Conservation (phyloP, 2,329 filamentous ascomycete species). For the Sarocladiaceae sp. region DNA sequence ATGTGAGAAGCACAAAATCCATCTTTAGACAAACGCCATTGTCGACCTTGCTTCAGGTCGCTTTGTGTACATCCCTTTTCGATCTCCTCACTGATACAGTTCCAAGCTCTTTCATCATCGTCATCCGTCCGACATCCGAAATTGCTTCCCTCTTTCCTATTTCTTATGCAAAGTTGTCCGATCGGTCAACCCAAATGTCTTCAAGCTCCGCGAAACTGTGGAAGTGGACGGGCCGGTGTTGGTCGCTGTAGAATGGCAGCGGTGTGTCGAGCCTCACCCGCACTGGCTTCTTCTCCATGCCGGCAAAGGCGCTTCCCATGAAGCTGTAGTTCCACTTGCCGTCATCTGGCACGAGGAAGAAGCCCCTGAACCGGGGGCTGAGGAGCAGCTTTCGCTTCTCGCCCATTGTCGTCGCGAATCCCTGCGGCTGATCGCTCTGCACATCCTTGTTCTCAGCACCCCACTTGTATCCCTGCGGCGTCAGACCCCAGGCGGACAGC, state of each 20-base stretch:
- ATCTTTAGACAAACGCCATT: slow-evolving; percentile 6
- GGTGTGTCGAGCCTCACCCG: slow-evolving; percentile 94
- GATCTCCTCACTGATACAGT: not conserved
- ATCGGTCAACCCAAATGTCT: slow-evolving; percentile 90
- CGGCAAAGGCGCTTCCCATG: slow-evolving; percentile 83
- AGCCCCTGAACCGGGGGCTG: slow-evolving; percentile 88
- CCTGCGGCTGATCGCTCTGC: slow-evolving; percentile 85
- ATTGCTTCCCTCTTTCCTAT: not conserved
- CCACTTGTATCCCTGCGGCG: slow-evolving; percentile 91
- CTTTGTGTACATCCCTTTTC: slow-evolving; percentile 3
- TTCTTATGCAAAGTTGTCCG: slow-evolving; percentile 81
- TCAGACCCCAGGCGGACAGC: slow-evolving; percentile 87
- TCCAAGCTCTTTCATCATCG: not conserved
- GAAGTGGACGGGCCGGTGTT: slow-evolving; percentile 92
- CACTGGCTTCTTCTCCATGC: slow-evolving; percentile 83
- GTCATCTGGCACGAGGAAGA: slow-evolving; percentile 90
- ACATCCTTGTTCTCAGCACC: slow-evolving; percentile 92
- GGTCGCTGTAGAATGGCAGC: slow-evolving; percentile 80
- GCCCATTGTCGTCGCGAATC: slow-evolving; percentile 87
- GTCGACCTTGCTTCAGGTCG: not conserved
- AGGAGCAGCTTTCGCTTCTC: slow-evolving; percentile 92
- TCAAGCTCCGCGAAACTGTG: slow-evolving; percentile 96
- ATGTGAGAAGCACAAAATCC: not conserved
- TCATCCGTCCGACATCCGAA: no score
- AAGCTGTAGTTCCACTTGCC: slow-evolving; percentile 97